Percentiles rank a stretch among this genome's conserved stretches.
phyloP scores from a whole-genome alignment of 2,329 filamentous ascomycete species.

The Verticillium isaacii region DNA sequence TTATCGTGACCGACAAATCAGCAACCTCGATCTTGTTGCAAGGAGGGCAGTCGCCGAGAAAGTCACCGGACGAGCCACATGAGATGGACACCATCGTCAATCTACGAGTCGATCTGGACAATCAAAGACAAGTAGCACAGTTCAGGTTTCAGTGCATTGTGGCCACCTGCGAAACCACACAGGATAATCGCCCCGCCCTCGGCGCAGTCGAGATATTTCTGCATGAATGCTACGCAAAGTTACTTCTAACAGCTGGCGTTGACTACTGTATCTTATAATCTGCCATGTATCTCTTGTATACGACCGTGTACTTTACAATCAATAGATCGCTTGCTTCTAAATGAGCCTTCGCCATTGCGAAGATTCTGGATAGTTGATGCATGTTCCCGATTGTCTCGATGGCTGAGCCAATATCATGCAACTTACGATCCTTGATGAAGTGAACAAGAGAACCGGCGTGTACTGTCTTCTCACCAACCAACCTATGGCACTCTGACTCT shows the following conservation, averaged over 20 bases:
- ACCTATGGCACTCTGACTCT: too few relatives aligned
- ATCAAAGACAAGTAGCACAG: neutral
- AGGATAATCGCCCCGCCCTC: neutral
- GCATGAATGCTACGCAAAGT: conserved; percentile 6
- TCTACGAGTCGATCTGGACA: conserved; percentile 3
- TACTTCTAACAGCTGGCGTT: conserved; percentile 3
- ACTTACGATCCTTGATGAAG: too few relatives aligned
- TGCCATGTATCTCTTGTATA: too few relatives aligned
- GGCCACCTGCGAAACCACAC: neutral
- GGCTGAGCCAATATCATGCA: too few relatives aligned
- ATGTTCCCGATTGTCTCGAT: too few relatives aligned
- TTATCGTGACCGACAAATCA: conserved; percentile 9
- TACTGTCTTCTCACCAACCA: too few relatives aligned
- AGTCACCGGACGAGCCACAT: neutral
- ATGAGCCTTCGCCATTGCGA: too few relatives aligned
- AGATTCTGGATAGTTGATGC: too few relatives aligned
- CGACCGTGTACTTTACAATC: too few relatives aligned
- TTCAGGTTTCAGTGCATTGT: conserved; percentile 7
- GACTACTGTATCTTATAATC: neutral
- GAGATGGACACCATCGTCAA: conserved; percentile 7
- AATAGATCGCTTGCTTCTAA: too few relatives aligned
- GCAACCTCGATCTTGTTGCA: conserved; percentile 3
- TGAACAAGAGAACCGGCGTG: too few relatives aligned
- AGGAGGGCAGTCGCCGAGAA: conserved; percentile 5
- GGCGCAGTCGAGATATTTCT: neutral